Conservation (phyloP, 2,329 filamentous ascomycete genomes). For the Tolypocladium guangdongense region DNA sequence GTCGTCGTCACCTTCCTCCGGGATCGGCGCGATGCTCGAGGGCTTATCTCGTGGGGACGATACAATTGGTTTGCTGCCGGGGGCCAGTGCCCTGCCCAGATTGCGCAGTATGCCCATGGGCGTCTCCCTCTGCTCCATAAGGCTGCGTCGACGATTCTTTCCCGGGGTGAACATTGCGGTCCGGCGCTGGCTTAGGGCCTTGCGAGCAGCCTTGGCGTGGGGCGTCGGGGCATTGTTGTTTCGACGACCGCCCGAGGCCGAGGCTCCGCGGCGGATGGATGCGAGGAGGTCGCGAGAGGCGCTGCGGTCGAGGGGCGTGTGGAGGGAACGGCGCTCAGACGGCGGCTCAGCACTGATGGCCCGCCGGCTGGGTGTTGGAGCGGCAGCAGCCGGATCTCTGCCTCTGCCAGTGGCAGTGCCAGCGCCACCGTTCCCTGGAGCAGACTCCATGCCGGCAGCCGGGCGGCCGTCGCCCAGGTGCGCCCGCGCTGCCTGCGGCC, state of each 20-base stretch:
- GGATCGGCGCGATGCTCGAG: slow-evolving; percentile 16
- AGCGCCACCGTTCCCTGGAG: background rate
- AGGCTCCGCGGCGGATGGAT: slow-evolving; percentile 29
- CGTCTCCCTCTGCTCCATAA: slow-evolving; percentile 44
- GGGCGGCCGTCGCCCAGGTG: background rate
- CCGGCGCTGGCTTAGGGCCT: slow-evolving; percentile 47
- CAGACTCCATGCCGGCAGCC: background rate
- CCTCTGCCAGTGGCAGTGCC: too few relatives aligned
- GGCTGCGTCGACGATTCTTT: slow-evolving; percentile 44
- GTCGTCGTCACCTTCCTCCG: slow-evolving; percentile 31
- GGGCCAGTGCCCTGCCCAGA: slow-evolving; percentile 43
- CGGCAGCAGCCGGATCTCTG: background rate
- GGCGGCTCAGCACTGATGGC: slow-evolving; percentile 23
- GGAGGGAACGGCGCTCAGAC: slow-evolving; percentile 27
- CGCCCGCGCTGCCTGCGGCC: background rate
- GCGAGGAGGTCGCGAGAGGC: slow-evolving; percentile 24
- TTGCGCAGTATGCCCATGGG: slow-evolving; percentile 42
- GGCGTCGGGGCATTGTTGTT: slow-evolving; percentile 40
- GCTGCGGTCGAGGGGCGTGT: slow-evolving; percentile 30
- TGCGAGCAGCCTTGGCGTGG: slow-evolving; percentile 49
- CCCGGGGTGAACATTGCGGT: slow-evolving; percentile 50
- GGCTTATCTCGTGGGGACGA: slow-evolving; percentile 26
- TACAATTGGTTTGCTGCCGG: slow-evolving; percentile 30
- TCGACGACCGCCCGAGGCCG: slow-evolving; percentile 32
- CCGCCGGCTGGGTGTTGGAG: slow-evolving; percentile 17